A percentile compares a stretch with the other conserved stretches of the same genome.
Conservation (phyloP, 1,284 basidiomycete genomes). For the Chondrostereum purpureum region DNA sequence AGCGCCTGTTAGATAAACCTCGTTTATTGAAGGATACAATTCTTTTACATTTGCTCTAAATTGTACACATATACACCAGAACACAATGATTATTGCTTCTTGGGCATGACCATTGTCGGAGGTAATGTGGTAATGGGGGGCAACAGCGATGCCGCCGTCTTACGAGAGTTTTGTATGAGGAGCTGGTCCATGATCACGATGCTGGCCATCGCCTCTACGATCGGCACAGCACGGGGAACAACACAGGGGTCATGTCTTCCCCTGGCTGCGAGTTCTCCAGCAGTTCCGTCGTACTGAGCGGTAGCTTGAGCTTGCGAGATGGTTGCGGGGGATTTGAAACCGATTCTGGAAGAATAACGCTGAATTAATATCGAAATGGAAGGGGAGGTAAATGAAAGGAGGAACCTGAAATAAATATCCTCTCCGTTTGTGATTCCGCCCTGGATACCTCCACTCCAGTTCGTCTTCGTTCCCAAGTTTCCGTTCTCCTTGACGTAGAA, state of each 20-base stretch:
- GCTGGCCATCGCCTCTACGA: constrained; percentile 97
- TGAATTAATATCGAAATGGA: not conserved
- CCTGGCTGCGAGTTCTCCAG: constrained; percentile 82
- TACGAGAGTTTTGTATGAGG: constrained; percentile 80
- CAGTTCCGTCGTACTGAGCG: constrained; percentile 87
- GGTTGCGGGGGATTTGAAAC: constrained; percentile 98
- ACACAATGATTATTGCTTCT: not conserved
- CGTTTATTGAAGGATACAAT: too few species aligned
- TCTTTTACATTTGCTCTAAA: too few species aligned
- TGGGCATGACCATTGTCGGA: constrained; percentile 74
- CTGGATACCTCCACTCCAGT: constrained; percentile 97
- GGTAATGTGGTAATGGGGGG: constrained; percentile 82
- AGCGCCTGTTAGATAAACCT: too few species aligned
- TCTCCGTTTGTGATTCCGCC: constrained; percentile 98
- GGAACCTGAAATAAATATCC: constrained; percentile 93
- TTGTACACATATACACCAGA: not conserved
- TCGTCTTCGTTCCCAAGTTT: constrained; percentile 79
- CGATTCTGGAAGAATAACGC: constrained; percentile 50
- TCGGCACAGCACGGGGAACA: constrained; percentile 94
- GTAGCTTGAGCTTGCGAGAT: constrained; percentile 92
- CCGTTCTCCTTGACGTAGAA: constrained; percentile 64
- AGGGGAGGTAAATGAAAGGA: constrained; percentile 5
- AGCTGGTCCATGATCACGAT: constrained; percentile 93
- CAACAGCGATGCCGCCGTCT: constrained; percentile 55
- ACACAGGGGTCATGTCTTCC: constrained; percentile 98